Conservation (phyloP, 257 asterid species). For the Solanum sejunctum region DNA sequence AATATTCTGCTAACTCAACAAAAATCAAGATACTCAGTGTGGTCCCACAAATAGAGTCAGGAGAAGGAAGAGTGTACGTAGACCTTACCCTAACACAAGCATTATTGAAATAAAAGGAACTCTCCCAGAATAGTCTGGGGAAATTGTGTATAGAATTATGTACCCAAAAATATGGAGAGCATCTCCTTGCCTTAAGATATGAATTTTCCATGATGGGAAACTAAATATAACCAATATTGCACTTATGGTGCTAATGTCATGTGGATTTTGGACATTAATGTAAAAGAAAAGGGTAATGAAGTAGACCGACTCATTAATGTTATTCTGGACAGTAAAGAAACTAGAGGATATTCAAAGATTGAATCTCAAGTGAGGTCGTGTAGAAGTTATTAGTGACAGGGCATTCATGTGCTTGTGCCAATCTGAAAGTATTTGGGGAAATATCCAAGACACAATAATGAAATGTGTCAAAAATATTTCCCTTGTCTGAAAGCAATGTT, state of each 20-base stretch:
- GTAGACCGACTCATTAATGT: background rate
- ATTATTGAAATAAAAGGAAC: background rate
- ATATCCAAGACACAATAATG: background rate
- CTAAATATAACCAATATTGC: background rate
- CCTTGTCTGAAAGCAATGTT: background rate
- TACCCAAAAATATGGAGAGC: background rate
- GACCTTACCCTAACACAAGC: background rate
- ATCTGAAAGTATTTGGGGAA: background rate
- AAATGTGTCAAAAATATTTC: background rate
- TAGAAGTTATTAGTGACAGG: background rate
- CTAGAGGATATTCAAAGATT: background rate
- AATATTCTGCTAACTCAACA: background rate
- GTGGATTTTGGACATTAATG: background rate
- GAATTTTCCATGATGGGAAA: background rate
- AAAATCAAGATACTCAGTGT: background rate
- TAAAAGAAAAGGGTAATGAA: background rate
- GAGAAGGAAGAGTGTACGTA: background rate
- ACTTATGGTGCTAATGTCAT: background rate
- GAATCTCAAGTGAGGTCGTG: background rate
- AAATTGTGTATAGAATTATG: background rate
- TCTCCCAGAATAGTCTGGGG: background rate
- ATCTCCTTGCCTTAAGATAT: background rate
- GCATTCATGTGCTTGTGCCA: background rate
- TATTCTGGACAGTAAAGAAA: background rate
- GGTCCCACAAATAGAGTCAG: background rate